Base-by-base conservation (phyloP, 805 yeast genomes). In the Cyberlindnera galapagoensis region DNA sequence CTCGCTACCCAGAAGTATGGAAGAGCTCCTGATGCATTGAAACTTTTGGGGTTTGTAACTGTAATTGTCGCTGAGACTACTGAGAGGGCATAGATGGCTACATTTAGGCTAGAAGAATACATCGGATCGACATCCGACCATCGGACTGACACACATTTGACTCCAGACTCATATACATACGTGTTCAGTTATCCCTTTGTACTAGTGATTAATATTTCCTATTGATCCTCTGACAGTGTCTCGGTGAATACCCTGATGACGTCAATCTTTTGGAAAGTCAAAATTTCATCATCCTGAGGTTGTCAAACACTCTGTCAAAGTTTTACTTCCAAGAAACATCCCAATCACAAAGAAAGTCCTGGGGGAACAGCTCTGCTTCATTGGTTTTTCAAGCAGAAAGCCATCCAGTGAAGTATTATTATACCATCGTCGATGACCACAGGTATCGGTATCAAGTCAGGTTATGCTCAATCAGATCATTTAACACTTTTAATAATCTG, bases 51-150 rank as follows among this genome's bases (percentile, higher is more conserved):
- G 17, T 47, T 60, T 12, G 46, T 62, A 3, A 57, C 63, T 25
- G 54, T 59, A 4, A 51, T 67, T 17, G 49, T 64, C 26, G 72
- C 59, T 5, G 47, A 51, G 24, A 65, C 71, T 3, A 57, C 58
- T 22, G 65, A 64, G 32, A 65, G 59, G 33, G 72, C 72, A 3
- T 51, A 42, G 28, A n/a, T n/a, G n/a, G n/a, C n/a, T n/a, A n/a
- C n/a, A n/a, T n/a, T n/a, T n/a, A n/a, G n/a, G n/a, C n/a, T n/a
- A n/a, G 55, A 41, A 8, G 64, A 67, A 35, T 60, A 47, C 38
- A 46, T 53, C 21, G 72, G 71, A 3, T 65, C 69, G 68, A 60
- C 63, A 9, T 68, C 67, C 5, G 49, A 60, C 24, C 70, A 66
- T 32, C 54, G n/a, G n/a, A n/a, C n/a, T n/a, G n/a, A n/a, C n/a